Evolutionary conservation across 306 rosid species (phyloP).

Genomic region (Spatholobus suberectus): DNA sequence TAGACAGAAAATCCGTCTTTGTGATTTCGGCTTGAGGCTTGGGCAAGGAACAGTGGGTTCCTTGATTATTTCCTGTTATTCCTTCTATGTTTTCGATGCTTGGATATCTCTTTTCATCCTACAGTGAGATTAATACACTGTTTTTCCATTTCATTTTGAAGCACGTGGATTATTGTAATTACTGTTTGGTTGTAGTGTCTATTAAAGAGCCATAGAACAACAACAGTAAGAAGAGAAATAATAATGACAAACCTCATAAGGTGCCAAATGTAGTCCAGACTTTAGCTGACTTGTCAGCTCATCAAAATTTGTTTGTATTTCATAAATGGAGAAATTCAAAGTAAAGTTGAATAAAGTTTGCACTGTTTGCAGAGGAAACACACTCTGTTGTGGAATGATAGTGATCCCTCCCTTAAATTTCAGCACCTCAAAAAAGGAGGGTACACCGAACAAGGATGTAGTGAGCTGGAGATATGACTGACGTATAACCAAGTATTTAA

Average conservation of each 20-base stretch:
- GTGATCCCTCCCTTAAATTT: constrained; percentile 82
- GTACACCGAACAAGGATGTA: constrained; percentile 59
- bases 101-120: no score
- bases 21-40: no score
- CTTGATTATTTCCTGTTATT: no score
- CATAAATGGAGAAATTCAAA: constrained; percentile 68
- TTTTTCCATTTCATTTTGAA: no score
- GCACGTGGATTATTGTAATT: no score
- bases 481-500: constrained; percentile 49
- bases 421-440: constrained; percentile 65
- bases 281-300: constrained; percentile 67
- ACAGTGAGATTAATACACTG: no score
- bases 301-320: constrained; percentile 63
- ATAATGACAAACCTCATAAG: constrained; percentile 67
- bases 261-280: constrained; percentile 66
- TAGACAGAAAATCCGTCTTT: no score
- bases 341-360: constrained; percentile 71
- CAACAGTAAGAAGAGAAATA: background rate
- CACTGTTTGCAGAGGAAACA: constrained; percentile 70
- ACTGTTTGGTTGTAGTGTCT: no score
- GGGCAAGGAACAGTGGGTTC: no score
- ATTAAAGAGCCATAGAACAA: background rate
- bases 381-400: constrained; percentile 63
- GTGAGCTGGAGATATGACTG: constrained; percentile 55
- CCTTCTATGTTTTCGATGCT: no score